These are phyloP conservation scores for Venustampulla echinocandica DNA, from an alignment of 495 filamentous ascomycete species.

Conservation along the genomic window DNA sequence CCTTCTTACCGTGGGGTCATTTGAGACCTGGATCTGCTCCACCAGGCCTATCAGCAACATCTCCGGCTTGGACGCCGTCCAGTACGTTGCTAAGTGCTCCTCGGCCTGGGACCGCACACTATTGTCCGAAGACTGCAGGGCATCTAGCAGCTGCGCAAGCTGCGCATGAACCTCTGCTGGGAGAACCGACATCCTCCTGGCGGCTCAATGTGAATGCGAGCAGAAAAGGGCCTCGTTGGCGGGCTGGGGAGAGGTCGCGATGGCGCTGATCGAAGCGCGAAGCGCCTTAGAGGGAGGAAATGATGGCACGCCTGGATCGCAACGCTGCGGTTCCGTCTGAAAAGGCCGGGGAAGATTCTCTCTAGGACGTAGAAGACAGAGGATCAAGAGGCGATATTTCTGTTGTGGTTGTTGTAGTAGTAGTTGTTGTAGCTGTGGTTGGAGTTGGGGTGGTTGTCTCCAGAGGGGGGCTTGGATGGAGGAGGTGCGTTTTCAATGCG, in stretches of 20 bases:
- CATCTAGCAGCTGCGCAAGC: constrained; percentile 76
- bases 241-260: background rate
- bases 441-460: too few relatives aligned
- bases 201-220: background rate
- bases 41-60: constrained; percentile 85
- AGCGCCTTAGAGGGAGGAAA: background rate
- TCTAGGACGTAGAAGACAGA: too few relatives aligned
- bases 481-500: too few relatives aligned
- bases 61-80: constrained; percentile 73
- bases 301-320: background rate
- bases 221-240: background rate
- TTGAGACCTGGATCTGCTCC: constrained; percentile 74
- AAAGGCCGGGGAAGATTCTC: too few relatives aligned
- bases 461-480: too few relatives aligned
- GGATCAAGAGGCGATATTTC: too few relatives aligned
- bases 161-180: constrained; percentile 71
- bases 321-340: background rate
- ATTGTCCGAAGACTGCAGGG: constrained; percentile 87
- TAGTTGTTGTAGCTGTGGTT: too few relatives aligned
- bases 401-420: too few relatives aligned
- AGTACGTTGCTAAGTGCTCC: constrained; percentile 79
- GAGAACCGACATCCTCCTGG: constrained; percentile 66
- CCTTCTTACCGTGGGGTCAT: constrained; percentile 56
- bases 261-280: background rate
- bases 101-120: constrained; percentile 73